Evolutionary conservation across 73 alveolate genomes (phyloP).

Genomic region (Tetrahymena malaccensis): DNA sequence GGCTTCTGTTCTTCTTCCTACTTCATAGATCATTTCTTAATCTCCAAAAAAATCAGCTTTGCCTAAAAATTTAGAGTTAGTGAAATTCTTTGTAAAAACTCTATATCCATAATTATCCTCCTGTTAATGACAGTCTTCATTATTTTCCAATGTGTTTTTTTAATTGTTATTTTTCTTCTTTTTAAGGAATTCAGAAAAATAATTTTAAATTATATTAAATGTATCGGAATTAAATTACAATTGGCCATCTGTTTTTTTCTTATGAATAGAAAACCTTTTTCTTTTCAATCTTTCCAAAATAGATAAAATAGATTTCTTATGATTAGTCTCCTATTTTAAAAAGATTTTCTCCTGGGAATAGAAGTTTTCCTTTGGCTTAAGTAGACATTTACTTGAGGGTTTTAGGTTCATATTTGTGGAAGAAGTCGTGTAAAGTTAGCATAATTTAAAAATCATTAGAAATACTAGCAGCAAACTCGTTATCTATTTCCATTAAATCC

Average conservation of each 20-base stretch:
- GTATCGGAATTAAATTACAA: neutral
- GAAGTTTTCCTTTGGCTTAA: neutral
- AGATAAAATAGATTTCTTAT: neutral
- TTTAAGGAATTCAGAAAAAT: too few species aligned
- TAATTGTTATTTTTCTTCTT: neutral
- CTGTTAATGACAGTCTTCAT: neutral
- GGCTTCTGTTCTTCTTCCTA: neutral
- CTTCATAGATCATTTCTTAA: neutral
- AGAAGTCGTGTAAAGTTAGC: neutral
- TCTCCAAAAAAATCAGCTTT: neutral
- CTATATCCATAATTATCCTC: neutral
- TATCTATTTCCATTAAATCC: neutral
- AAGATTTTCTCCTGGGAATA: neutral
- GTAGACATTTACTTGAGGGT: neutral
- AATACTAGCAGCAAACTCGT: neutral
- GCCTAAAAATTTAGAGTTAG: neutral
- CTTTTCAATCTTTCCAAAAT: neutral
- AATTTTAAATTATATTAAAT: too few species aligned
- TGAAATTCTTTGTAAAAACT: neutral
- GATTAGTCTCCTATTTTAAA: neutral
- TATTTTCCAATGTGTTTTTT: neutral
- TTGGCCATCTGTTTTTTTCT: neutral
- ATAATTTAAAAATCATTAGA: neutral
- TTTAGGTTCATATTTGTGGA: neutral
- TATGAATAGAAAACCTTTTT: neutral